Evolutionary conservation across 2,329 filamentous ascomycete genomes (phyloP).

Genomic region (Dactylellina cionopaga): DNA sequence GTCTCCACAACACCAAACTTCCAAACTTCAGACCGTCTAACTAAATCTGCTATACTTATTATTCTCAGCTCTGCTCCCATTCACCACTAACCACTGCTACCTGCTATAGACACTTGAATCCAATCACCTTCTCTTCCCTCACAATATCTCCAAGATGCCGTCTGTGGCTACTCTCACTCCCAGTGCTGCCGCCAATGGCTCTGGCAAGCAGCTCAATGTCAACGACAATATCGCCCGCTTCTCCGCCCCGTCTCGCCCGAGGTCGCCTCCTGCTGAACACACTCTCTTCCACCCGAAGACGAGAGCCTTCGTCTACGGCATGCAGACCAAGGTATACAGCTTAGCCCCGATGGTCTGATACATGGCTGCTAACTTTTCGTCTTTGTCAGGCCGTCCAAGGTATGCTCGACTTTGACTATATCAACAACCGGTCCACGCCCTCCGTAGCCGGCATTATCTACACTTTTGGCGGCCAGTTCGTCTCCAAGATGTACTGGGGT

Average conservation of each 20-base stretch:
- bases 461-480: constrained; percentile 99
- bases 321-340: constrained; percentile 92
- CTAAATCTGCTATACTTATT: neutral
- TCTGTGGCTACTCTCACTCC: constrained; percentile 54
- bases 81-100: constrained; percentile 5
- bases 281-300: constrained; percentile 99
- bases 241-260: constrained; percentile 85
- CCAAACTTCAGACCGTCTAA: constrained; percentile 57
- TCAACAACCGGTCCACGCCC: constrained; percentile 94
- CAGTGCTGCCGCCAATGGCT: constrained; percentile 55
- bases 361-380: neutral
- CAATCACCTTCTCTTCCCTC: neutral
- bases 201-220: constrained; percentile 69
- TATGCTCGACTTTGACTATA: constrained; percentile 96
- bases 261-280: constrained; percentile 87
- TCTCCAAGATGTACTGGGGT: constrained; percentile 99
- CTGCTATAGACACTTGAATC: constrained; percentile 14
- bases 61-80: constrained; percentile 3
- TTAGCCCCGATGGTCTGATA: constrained; percentile 65
- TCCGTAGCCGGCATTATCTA: constrained; percentile 99
- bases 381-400: constrained; percentile 64
- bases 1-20: constrained; percentile 46
- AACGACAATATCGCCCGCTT: constrained; percentile 99
- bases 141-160: constrained; percentile 30
- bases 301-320: constrained; percentile 99